phyloP scores from a whole-genome alignment of 2,329 filamentous ascomycete genomes.

The Aspergillus melleus region DNA sequence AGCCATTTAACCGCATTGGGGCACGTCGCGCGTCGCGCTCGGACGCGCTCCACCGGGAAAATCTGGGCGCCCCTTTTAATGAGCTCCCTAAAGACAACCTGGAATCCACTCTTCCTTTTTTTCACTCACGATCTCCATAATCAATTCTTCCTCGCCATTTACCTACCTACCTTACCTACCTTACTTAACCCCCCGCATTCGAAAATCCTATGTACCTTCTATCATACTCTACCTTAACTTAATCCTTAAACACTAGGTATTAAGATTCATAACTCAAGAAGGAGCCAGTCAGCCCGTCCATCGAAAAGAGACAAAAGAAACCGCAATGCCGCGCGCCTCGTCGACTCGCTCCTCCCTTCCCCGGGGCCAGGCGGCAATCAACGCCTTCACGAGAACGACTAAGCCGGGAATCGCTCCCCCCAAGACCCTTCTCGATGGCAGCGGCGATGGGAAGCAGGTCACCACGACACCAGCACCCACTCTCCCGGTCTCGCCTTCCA shows the following conservation, averaged over 20 bases:
- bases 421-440: conserved; percentile 4
- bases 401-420: conserved; percentile 36
- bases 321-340: conserved; percentile 33
- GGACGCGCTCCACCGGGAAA: conserved; percentile 16
- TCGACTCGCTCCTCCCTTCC: conserved; percentile 32
- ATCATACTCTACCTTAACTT: conserved; percentile 7
- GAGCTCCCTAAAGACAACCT: neutral
- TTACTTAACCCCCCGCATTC: conserved; percentile 9
- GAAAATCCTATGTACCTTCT: conserved; percentile 9
- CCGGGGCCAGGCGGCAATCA: conserved; percentile 41
- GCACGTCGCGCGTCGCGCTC: conserved; percentile 19
- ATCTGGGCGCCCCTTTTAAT: conserved; percentile 1
- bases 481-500: conserved; percentile 37
- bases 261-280: too few relatives aligned
- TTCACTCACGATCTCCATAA: neutral
- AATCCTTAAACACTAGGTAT: too few relatives aligned
- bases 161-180: conserved; percentile 2
- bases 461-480: conserved; percentile 5
- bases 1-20: conserved; percentile 15
- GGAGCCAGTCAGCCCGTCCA: too few relatives aligned
- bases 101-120: neutral
- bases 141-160: conserved; percentile 5
- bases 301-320: conserved; percentile 4
- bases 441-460: conserved; percentile 31
- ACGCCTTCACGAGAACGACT: conserved; percentile 45